A percentile compares a stretch with the other conserved stretches of the same genome.
These are phyloP conservation scores for Chenopodium album DNA, from an alignment of 148 eudicot species.

Conservation along the genomic window DNA sequence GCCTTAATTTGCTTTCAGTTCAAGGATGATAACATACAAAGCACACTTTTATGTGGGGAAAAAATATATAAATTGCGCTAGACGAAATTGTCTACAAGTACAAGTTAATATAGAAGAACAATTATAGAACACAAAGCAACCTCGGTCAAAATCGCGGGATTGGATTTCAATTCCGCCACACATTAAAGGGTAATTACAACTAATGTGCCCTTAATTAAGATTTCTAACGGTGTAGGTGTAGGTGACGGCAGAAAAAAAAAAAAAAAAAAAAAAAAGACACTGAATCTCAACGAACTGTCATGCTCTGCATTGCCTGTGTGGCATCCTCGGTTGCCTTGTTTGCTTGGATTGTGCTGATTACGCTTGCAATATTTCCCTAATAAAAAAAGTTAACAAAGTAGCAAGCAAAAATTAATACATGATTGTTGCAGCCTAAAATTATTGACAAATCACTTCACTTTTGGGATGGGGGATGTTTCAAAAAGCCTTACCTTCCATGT, in stretches of 20 bases:
- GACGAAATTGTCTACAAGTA: neutral
- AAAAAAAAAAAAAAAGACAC: neutral
- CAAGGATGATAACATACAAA: neutral
- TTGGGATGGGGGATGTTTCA: neutral
- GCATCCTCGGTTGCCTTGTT: conserved; percentile 74
- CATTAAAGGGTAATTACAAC: conserved; percentile 16
- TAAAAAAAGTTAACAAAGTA: neutral
- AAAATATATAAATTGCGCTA: neutral
- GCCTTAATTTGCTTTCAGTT: neutral
- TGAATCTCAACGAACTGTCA: conserved; percentile 46
- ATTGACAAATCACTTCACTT: too few relatives aligned
- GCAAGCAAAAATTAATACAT: neutral
- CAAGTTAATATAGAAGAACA: neutral
- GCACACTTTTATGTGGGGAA: neutral
- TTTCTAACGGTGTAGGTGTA: neutral
- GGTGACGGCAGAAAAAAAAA: too few relatives aligned
- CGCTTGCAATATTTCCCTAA: conserved; percentile 67
- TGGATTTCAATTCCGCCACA: neutral
- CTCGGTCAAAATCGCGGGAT: conserved; percentile 15
- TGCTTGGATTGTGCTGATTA: conserved; percentile 74
- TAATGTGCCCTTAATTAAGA: neutral
- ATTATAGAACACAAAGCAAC: conserved; percentile 8
- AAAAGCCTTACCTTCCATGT: conserved; percentile 73
- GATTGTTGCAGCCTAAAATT: neutral
- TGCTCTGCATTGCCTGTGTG: conserved; percentile 57